Evolutionary conservation across 2,329 filamentous ascomycete species (phyloP).

Genomic region (Trichoderma endophyticum): DNA sequence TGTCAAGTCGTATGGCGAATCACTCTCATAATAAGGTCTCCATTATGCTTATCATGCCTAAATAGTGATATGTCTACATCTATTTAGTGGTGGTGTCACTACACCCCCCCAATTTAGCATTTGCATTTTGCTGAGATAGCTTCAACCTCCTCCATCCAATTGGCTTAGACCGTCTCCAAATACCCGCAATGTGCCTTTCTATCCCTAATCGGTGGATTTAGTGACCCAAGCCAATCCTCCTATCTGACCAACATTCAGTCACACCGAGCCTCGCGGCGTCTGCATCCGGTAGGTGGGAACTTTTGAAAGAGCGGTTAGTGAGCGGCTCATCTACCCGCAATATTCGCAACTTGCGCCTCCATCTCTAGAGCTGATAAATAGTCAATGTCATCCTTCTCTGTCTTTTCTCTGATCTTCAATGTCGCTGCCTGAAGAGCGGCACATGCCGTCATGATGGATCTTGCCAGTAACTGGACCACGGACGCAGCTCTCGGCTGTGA

Average conservation of each 20-base stretch:
- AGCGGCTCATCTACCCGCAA: neutral
- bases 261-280: neutral
- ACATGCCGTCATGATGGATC: neutral
- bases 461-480: neutral
- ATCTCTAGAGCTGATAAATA: neutral
- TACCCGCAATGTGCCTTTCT: neutral
- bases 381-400: neutral
- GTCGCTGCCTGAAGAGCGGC: neutral
- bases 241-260: neutral
- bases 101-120: neutral
- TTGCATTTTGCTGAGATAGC: neutral
- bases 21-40: neutral
- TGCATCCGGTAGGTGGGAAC: neutral
- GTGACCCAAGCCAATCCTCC: neutral
- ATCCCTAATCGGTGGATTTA: neutral
- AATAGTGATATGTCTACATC: neutral
- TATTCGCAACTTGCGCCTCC: neutral
- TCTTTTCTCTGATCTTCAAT: neutral
- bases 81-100: neutral
- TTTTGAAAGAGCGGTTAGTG: neutral
- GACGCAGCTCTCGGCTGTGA: conserved; percentile 19
- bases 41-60: neutral
- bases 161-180: neutral
- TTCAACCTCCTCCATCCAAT: neutral
- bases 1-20: neutral